These are phyloP conservation scores for Anaeromyces robustus DNA, from an alignment of 192 early-diverging fungal genomes.

Conservation along the genomic window DNA sequence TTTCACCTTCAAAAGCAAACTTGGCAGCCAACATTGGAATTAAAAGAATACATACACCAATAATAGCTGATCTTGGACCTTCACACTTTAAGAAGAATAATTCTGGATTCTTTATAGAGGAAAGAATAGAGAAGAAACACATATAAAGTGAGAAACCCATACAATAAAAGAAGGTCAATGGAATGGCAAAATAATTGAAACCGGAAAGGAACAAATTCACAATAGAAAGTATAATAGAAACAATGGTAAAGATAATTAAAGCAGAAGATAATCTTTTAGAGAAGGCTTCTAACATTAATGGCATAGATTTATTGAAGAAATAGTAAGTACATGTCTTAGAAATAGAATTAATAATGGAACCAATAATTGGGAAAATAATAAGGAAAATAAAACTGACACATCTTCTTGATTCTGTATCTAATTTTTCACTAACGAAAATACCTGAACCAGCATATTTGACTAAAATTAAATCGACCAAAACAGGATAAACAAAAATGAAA, in stretches of 20 bases:
- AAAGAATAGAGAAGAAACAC: slow-evolving; percentile 10
- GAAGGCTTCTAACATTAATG: slow-evolving; percentile 17
- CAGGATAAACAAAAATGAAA: slow-evolving; percentile 25
- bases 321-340: slow-evolving; percentile 20
- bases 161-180: not conserved
- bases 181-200: not conserved
- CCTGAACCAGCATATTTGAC: slow-evolving; percentile 14
- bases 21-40: slow-evolving; percentile 12
- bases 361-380: slow-evolving; percentile 14
- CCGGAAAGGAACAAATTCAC: not conserved
- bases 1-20: slow-evolving; percentile 5
- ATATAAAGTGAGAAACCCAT: slow-evolving; percentile 15
- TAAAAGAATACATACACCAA: slow-evolving; percentile 10
- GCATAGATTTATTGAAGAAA: slow-evolving; percentile 23
- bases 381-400: not conserved
- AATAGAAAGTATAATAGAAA: slow-evolving; percentile 6
- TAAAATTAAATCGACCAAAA: slow-evolving; percentile 18
- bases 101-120: slow-evolving; percentile 15
- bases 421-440: slow-evolving; percentile 7
- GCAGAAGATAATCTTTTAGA: slow-evolving; percentile 13
- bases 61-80: slow-evolving; percentile 12
- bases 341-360: slow-evolving; percentile 19
- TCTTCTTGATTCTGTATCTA: not conserved
- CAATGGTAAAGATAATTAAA: slow-evolving; percentile 7
- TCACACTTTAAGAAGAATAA: slow-evolving; percentile 17